phyloP scores from a whole-genome alignment of 2,329 filamentous ascomycete genomes.

The Ascochyta clinopodiicola region DNA sequence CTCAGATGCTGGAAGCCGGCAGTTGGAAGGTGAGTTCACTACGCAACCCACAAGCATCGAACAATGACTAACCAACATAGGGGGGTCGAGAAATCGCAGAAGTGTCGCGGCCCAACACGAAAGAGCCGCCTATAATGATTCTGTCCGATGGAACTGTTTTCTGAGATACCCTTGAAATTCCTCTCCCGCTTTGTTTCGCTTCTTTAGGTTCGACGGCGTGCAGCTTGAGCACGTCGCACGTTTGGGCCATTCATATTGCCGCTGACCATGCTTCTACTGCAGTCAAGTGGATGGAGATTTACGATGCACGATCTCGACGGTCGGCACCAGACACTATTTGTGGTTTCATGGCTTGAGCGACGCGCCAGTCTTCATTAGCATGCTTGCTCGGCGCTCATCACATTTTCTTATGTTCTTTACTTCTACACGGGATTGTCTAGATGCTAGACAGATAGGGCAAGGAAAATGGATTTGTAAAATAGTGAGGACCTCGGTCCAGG shows the following conservation, averaged over 20 bases:
- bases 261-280: conserved; percentile 22
- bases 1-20: conserved; percentile 92
- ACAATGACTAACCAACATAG: conserved; percentile 49
- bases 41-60: background rate
- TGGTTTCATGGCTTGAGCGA: conserved; percentile 25
- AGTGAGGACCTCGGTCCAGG: conserved; percentile 12
- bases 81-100: conserved; percentile 95
- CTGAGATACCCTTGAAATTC: conserved; percentile 59
- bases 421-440: conserved; percentile 16
- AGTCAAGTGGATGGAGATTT: conserved; percentile 26
- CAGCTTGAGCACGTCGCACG: conserved; percentile 25
- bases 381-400: conserved; percentile 8
- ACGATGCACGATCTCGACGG: conserved; percentile 38
- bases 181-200: conserved; percentile 34
- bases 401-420: conserved; percentile 15
- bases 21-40: conserved; percentile 85
- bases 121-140: conserved; percentile 95
- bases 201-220: conserved; percentile 21
- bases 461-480: conserved; percentile 20
- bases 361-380: conserved; percentile 11
- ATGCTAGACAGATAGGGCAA: conserved; percentile 11
- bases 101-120: conserved; percentile 93
- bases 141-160: conserved; percentile 97
- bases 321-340: conserved; percentile 30
- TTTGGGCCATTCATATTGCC: conserved; percentile 14